Percentiles rank a stretch among this genome's conserved stretches.
phyloP scores from a whole-genome alignment of 2,329 filamentous ascomycete genomes.

The Arthrobotrys sinensis region DNA sequence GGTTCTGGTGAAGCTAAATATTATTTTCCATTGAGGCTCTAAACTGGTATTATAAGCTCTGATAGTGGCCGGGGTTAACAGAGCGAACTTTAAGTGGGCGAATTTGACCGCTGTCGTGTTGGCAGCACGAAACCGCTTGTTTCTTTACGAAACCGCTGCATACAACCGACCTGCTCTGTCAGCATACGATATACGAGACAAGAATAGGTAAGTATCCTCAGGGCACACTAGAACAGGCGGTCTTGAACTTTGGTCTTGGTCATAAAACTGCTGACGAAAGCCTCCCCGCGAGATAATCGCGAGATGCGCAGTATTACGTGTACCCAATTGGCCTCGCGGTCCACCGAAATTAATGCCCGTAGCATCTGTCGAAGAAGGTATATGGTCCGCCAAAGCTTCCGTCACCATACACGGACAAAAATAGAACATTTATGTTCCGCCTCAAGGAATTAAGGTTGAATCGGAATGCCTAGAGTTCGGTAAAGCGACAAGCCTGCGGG shows the following conservation, averaged over 20 bases:
- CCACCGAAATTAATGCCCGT: conserved; percentile 38
- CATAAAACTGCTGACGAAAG: conserved; percentile 35
- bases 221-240: background rate
- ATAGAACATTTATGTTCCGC: conserved; percentile 25
- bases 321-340: conserved; percentile 7
- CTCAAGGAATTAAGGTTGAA: conserved; percentile 19
- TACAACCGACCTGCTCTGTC: conserved; percentile 4
- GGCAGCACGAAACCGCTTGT: conserved; percentile 39
- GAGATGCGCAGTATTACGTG: conserved; percentile 37
- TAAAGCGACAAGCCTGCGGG: conserved; percentile 21
- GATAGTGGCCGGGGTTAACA: background rate
- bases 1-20: conserved; percentile 25
- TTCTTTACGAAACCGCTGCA: conserved; percentile 25
- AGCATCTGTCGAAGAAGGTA: conserved; percentile 1
- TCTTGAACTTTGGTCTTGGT: background rate
- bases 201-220: conserved; percentile 2
- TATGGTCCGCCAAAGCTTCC: conserved; percentile 17
- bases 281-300: conserved; percentile 1
- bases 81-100: conserved; percentile 4
- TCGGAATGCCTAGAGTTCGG: conserved; percentile 25
- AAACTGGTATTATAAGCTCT: conserved; percentile 12
- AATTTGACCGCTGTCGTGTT: conserved; percentile 22
- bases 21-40: conserved; percentile 6
- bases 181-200: conserved; percentile 44
- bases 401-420: conserved; percentile 13